A percentile compares a stretch with the other conserved stretches of the same genome.
These are phyloP conservation scores for Talaromyces islandicus DNA, from an alignment of 2,329 filamentous ascomycete genomes.

Conservation along the genomic window DNA sequence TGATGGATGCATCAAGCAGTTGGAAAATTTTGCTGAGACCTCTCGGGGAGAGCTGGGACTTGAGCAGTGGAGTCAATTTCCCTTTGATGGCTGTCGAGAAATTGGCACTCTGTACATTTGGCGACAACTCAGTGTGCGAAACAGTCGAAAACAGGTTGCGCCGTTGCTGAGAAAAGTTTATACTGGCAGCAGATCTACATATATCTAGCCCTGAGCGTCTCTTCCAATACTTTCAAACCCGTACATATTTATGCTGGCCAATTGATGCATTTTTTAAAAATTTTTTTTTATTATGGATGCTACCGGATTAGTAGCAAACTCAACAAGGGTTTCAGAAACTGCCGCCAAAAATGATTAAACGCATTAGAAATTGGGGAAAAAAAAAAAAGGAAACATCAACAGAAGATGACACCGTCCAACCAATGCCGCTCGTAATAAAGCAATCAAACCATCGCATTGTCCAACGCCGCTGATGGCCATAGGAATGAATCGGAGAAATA, in stretches of 20 bases:
- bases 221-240: not conserved
- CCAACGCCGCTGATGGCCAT: constrained; percentile 4
- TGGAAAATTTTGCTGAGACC: constrained; percentile 41
- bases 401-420: constrained; percentile 1
- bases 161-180: constrained; percentile 51
- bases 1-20: constrained; percentile 28
- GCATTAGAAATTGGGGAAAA: not conserved
- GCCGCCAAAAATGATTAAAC: not conserved
- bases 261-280: not conserved
- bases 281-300: not conserved
- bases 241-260: not conserved
- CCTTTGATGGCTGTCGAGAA: constrained; percentile 9
- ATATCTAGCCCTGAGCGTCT: not conserved
- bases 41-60: constrained; percentile 40
- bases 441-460: constrained; percentile 1
- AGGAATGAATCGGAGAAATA: not conserved
- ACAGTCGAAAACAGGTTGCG: constrained; percentile 59
- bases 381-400: not conserved
- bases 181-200: constrained; percentile 4
- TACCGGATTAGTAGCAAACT: not conserved
- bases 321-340: not conserved
- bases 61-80: constrained; percentile 19
- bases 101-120: constrained; percentile 37
- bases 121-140: constrained; percentile 51
- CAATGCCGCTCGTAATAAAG: constrained; percentile 5